Percentiles rank a stretch among this genome's conserved stretches.
These are phyloP conservation scores for Anaeromyces robustus DNA, from an alignment of 192 early-diverging fungal species.

Conservation along the genomic window DNA sequence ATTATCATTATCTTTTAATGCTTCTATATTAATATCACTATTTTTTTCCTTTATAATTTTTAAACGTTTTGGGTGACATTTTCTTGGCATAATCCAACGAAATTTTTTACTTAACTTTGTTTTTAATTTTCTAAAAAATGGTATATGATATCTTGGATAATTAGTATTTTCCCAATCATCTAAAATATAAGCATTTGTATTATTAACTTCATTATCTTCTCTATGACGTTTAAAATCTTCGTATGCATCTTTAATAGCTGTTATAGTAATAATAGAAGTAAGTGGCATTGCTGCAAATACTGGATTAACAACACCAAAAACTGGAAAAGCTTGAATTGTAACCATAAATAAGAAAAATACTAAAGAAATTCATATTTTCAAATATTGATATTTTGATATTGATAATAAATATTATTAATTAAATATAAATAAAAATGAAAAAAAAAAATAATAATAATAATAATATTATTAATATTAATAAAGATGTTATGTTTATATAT, in stretches of 20 bases:
- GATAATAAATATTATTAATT: no score
- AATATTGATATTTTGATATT: no score
- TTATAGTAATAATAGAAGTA: conserved; percentile 57
- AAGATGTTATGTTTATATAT: no score
- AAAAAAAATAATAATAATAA: no score
- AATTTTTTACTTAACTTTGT: neutral
- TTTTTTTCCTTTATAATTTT: neutral
- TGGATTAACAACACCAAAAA: conserved; percentile 47
- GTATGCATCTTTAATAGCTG: conserved; percentile 70
- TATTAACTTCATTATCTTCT: conserved; percentile 70
- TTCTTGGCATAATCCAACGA: neutral
- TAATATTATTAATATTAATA: no score
- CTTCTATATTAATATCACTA: neutral
- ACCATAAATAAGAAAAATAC: conserved; percentile 79
- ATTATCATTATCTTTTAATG: neutral
- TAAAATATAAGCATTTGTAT: conserved; percentile 38
- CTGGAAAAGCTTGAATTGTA: conserved; percentile 63
- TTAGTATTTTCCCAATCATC: conserved; percentile 47
- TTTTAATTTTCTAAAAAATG: neutral
- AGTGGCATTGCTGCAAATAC: conserved; percentile 68
- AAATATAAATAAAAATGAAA: no score
- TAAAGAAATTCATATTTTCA: no score
- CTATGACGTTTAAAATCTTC: conserved; percentile 81
- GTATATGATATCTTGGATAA: conserved; percentile 10
- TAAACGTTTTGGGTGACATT: neutral